A percentile compares a stretch with the other conserved stretches of the same genome.
These are phyloP conservation scores for Hygrophorus pudorinus DNA, from an alignment of 768 basidiomycete species.

Conservation along the genomic window DNA sequence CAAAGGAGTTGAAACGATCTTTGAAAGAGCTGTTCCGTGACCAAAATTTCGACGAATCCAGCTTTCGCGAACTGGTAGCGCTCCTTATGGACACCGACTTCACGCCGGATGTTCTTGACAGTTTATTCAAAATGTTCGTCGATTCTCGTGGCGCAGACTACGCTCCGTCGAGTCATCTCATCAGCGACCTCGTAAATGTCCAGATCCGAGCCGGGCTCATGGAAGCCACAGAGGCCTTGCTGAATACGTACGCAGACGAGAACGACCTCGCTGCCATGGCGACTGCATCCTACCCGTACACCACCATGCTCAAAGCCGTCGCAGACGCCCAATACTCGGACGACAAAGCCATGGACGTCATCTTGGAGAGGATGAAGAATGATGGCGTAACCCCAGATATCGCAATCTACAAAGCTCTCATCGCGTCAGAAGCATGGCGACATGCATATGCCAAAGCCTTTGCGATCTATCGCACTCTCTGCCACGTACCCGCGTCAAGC, in stretches of 20 bases:
- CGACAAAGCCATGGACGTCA: conserved; percentile 19
- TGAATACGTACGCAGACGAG: conserved; percentile 13
- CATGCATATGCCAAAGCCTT: conserved; percentile 27
- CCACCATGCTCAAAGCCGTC: conserved; percentile 28
- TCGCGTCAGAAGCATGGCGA: conserved; percentile 27
- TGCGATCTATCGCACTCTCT: conserved; percentile 31
- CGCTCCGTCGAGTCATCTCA: conserved; percentile 20
- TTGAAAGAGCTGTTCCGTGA: conserved; percentile 16
- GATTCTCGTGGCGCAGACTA: conserved; percentile 13
- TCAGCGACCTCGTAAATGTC: conserved; percentile 28
- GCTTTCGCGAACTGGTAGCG: conserved; percentile 18
- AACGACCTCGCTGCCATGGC: conserved; percentile 7
- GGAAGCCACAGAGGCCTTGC: conserved; percentile 19
- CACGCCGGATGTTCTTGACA: conserved; percentile 9
- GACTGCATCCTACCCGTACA: conserved; percentile 22
- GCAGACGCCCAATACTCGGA: conserved; percentile 21
- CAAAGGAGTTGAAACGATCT: conserved; percentile 9
- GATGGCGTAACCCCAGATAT: conserved; percentile 28
- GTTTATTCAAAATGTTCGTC: conserved; percentile 16
- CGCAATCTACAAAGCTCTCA: conserved; percentile 38
- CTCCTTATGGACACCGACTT: conserved; percentile 12
- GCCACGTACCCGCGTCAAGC: conserved; percentile 17
- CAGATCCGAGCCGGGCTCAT: conserved; percentile 23
- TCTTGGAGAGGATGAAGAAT: conserved; percentile 30
- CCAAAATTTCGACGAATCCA: conserved; percentile 18